Evolutionary conservation across 305 asterid genomes (phyloP), one percentile per base, ranked within the genome.

Genomic region (Ilex paraguariensis): DNA sequence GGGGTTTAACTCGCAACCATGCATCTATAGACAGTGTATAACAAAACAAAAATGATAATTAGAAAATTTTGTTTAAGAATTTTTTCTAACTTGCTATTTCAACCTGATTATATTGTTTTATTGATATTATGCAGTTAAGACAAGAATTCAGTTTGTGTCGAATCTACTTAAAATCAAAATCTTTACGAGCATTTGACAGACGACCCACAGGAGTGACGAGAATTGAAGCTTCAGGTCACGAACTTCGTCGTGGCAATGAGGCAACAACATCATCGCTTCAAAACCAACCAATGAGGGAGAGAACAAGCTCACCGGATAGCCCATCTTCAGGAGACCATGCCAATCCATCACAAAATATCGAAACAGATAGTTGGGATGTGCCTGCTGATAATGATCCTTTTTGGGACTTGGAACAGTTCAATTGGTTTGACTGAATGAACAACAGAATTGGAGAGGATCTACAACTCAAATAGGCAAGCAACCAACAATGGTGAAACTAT

Each of bases 131-230:
- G 60, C 64, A 74, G 83, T 9, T 71, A 45, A 39, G 55, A 7
- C 70, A 62, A 46, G 80, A 78, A 68, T 31, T 78, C 15, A 74
- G 73, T 60, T 53, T 78, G 62, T 78, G 80, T 59, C 59, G 83
- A 62, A 39, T 78, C 31, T 78, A 78, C 68, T 60, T 56, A 17
- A 62, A 62, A 56, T 71, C 83, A 49, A 75, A 69, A 31, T 54
- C 55, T 40, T 10, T 63, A 11, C 59, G 80, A 54, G 71, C 75
- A 57, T 78, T 78, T 67, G 83, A 78, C 57, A 72, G 83, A 69
- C 63, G 80, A 31, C 77, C 75, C 55, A 11, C 75, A 10, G 55
- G 39, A 21, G 28, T 21, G 28, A 56, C 8, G 15, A 60, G 16
- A 64, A 14, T 0, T 45, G 32, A 40, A 58, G 52, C 31, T 44